Conservation (phyloP, 345 rosid genomes). For the Crucihimalaya himalaica region DNA sequence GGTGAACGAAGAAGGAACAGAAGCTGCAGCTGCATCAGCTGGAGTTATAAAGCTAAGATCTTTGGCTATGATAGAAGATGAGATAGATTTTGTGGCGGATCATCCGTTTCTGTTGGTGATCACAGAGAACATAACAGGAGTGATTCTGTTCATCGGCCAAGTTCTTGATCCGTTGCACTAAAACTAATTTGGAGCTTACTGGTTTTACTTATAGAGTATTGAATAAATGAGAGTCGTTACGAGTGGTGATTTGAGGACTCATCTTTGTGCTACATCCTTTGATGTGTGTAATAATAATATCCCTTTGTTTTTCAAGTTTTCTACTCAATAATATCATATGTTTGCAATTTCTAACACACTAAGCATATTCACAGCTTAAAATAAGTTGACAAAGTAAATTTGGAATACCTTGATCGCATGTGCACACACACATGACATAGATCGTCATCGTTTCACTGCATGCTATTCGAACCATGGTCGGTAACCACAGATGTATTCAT, state of each 20-base stretch:
- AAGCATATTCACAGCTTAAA: not conserved
- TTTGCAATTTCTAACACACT: not conserved
- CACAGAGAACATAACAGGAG: conserved; percentile 60
- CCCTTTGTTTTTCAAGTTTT: not conserved
- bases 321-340: not conserved
- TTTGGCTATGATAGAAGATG: not conserved
- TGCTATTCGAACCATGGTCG: too few relatives aligned
- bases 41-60: conserved; percentile 34
- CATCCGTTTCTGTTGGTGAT: conserved; percentile 69
- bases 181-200: conserved; percentile 9
- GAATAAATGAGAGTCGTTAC: conserved; percentile 12
- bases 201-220: not conserved
- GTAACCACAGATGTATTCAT: conserved; percentile 14
- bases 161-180: conserved; percentile 52
- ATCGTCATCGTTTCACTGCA: too few relatives aligned
- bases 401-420: not conserved
- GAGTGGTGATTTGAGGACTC: not conserved
- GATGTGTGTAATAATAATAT: conserved; percentile 30
- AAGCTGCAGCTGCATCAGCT: conserved; percentile 69
- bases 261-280: conserved; percentile 4
- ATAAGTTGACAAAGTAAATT: not conserved
- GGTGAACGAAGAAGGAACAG: conserved; percentile 80
- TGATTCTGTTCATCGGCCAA: conserved; percentile 61
- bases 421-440: not conserved
- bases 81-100: conserved; percentile 67